phyloP scores from a whole-genome alignment of 2,329 filamentous ascomycete species.

The Paecilomyces variotii region DNA sequence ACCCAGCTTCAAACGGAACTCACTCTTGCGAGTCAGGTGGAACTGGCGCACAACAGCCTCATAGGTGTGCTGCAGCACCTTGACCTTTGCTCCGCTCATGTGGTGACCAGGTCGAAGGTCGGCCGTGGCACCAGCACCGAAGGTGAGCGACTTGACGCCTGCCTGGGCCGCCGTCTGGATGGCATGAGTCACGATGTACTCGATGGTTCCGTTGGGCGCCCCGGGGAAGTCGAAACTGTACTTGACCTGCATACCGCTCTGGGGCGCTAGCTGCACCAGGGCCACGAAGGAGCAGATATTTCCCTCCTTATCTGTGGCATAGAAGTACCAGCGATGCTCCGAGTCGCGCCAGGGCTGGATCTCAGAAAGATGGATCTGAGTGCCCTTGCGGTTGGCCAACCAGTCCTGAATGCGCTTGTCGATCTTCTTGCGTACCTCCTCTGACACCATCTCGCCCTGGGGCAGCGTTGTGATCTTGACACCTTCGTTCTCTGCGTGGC shows the following conservation, averaged over 20 bases:
- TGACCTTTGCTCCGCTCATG: constrained; percentile 69
- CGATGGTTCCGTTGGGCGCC: constrained; percentile 78
- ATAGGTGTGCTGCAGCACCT: constrained; percentile 76
- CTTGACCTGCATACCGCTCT: constrained; percentile 88
- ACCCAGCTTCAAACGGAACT: constrained; percentile 87
- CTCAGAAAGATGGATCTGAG: constrained; percentile 83
- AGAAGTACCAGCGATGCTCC: constrained; percentile 78
- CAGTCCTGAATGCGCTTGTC: constrained; percentile 70
- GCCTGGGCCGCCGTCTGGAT: constrained; percentile 53
- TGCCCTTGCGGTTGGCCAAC: constrained; percentile 71
- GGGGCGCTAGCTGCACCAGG: constrained; percentile 69
- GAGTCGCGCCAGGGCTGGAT: constrained; percentile 81
- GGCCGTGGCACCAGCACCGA: constrained; percentile 72
- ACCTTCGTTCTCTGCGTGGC: constrained; percentile 73
- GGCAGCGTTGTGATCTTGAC: constrained; percentile 70
- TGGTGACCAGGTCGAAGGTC: constrained; percentile 73
- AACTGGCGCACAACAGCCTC: constrained; percentile 73
- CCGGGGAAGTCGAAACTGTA: constrained; percentile 91
- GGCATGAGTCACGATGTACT: constrained; percentile 67
- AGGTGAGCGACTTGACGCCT: constrained; percentile 65
- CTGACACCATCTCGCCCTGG: constrained; percentile 53
- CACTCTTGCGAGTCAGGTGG: constrained; percentile 72
- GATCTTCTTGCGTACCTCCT: constrained; percentile 61
- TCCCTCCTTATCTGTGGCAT: constrained; percentile 64
- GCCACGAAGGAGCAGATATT: constrained; percentile 71